Base-by-base conservation (phyloP, 169 alveolate genomes). In the Eimeria tenella region DNA sequence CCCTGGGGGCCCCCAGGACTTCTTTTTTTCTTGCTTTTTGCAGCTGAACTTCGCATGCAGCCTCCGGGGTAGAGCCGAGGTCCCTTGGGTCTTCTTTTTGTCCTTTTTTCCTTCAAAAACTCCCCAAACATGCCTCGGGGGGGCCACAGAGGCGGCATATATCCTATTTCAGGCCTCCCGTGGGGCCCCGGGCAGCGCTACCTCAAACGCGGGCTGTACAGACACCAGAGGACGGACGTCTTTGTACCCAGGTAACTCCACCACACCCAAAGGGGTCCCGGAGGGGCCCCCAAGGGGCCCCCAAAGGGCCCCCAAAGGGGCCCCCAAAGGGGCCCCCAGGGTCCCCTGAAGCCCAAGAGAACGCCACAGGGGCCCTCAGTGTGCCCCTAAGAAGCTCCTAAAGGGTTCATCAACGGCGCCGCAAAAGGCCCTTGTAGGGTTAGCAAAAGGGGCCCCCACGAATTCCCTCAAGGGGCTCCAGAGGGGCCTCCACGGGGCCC, bases 71-170 rank as follows among this genome's bases (percentile, higher is more conserved):
- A 31, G 42, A 31, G 2, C 42, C 4, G 42, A 31, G 42, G 42
- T 31, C 42, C 42, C 42, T 31, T 31, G 42, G 42, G 42, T 31
- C 42, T 31, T 31, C 42, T 31, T 31, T 31, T 31, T 31, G 42
- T 31, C 42, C 42, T 31, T 31, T 31, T 31, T 31, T 2, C 42
- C 42, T 2, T 31, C 42, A 31, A 31, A 31, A 31, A 31, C 42
- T 31, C 42, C 42, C 42, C 21, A 11, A 50, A 15, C 21, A 89
- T 89, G 94, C 94, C 94, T 4, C 42, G 94, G 5, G 94, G 94
- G 17, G 84, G 94, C 21, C 94, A 89, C 88, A 21, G 81, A 49
- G 94, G 94, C 23, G 94, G 94, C 55, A 55, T 89, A 4, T 91
- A 60, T 50, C 95, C 95, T 75, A 65, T 91, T 21, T 63, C 86